Conservation (phyloP, 108 stramenopile species). For the Skeletonema marinoi region DNA sequence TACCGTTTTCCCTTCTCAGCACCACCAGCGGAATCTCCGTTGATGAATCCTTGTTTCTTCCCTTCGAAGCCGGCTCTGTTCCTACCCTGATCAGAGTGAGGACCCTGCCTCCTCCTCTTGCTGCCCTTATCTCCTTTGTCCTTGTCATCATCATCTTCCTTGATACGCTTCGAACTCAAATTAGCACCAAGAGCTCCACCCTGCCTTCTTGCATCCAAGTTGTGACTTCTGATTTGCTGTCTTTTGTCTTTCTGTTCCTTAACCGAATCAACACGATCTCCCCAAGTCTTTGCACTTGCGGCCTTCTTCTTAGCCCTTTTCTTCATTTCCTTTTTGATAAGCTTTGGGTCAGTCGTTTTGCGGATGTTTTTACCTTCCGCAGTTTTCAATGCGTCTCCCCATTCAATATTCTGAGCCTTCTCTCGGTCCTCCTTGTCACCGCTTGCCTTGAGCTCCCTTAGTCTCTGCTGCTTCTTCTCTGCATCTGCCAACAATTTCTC, state of each 20-base stretch:
- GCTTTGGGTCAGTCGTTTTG: conserved; percentile 83
- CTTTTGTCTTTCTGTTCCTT: conserved; percentile 71
- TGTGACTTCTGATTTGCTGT: conserved; percentile 85
- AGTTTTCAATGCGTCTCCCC: conserved; percentile 79
- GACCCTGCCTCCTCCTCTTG: conserved; percentile 49
- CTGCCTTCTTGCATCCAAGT: conserved; percentile 70
- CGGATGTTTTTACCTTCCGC: conserved; percentile 58
- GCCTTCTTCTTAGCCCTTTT: conserved; percentile 87
- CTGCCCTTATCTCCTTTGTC: conserved; percentile 23
- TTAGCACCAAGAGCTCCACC: conserved; percentile 82
- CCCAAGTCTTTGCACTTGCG: conserved; percentile 83
- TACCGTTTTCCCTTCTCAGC: conserved; percentile 17
- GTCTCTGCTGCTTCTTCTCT: conserved; percentile 71
- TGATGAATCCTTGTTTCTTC: conserved; percentile 79
- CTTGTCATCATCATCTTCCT: conserved; percentile 42
- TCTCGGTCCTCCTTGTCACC: conserved; percentile 62
- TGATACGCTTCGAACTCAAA: conserved; percentile 75
- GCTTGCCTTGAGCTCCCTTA: conserved; percentile 74
- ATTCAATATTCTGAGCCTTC: conserved; percentile 74
- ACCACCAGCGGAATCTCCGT: conserved; percentile 39
- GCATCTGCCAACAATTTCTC: conserved; percentile 86
- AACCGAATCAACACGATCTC: conserved; percentile 68
- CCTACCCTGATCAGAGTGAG: conserved; percentile 42
- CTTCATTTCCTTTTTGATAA: conserved; percentile 84
- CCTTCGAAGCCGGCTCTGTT: conserved; percentile 88